Base-by-base conservation (phyloP, 2,329 filamentous ascomycete species). In the Neofusicoccum ribis region DNA sequence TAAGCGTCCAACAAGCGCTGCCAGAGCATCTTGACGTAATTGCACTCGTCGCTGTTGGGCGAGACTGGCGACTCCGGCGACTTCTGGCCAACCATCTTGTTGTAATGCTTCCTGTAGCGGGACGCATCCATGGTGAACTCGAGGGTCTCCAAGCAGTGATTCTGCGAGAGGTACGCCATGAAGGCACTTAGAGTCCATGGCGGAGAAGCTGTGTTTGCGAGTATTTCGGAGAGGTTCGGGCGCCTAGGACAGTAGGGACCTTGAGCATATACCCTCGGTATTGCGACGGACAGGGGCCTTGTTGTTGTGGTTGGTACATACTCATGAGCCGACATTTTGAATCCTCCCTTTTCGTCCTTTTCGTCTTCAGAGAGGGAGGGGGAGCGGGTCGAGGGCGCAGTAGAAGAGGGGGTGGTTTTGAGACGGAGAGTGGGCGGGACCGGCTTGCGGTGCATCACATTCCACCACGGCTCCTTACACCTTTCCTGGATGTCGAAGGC, bases 51-150 rank as follows among this genome's bases (percentile, higher is more conserved):
- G 46, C 81, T 83, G 14, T 86, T 83, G 2, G 84, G 79, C 46
- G 83, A 78, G 15, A 81, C 79, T 63, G 79, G 78, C 52, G 81
- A 81, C 3, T 77, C 73, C 73, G 82, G 5, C 27, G 27, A 65
- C 71, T 76, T 72, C 76, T 81, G 76, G 64, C 86, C 86, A 65
- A 86, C 80, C 72, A 87, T 82, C 65, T 86, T 82, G 62, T 84
- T 80, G 75, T 88, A 90, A 71, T 87, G 84, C 71, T 89, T 86
- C 61, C 88, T 86, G 76, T 98, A 99, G 67, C 92, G 87, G 65
- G 93, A 91, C 23, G 94, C 91, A 76, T 97, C 95, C 84, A 97
- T 90, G 46, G 93, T 97, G 77, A 99, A 99, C 75, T 98, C 95
- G 44, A 99, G 83, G 1, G 93, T 97, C 78, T 99, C 95, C 69